Evolutionary conservation across 805 yeast species (phyloP).

Genomic region (Kodamaea jinghongensis): DNA sequence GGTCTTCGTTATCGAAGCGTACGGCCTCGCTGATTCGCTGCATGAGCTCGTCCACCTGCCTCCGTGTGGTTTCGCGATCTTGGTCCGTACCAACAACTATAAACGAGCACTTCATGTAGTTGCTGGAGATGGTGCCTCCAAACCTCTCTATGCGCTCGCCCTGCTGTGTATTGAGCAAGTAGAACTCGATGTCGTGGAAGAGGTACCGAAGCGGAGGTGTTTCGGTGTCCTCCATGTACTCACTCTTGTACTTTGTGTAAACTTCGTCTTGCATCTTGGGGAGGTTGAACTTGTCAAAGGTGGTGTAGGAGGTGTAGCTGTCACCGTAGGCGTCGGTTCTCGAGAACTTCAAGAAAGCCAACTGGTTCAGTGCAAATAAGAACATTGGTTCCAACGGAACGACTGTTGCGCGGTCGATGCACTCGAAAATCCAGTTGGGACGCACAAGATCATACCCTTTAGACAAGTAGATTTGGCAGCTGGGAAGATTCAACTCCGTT

Average conservation of each 20-base stretch:
- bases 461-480: constrained; percentile 20
- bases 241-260: constrained; percentile 6
- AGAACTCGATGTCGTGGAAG: constrained; percentile 35
- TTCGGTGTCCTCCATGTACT: constrained; percentile 14
- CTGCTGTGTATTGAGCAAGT: constrained; percentile 19
- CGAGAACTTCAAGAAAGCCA: constrained; percentile 16
- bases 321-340: constrained; percentile 63
- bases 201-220: constrained; percentile 26
- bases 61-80: background rate
- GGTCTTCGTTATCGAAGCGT: constrained; percentile 13
- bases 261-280: constrained; percentile 13
- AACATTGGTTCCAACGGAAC: constrained; percentile 63
- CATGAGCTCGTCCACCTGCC: constrained; percentile 1
- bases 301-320: constrained; percentile 44
- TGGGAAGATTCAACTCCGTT: constrained; percentile 28
- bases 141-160: constrained; percentile 40
- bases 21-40: constrained; percentile 2
- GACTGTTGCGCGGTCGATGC: constrained; percentile 42
- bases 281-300: constrained; percentile 15
- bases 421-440: constrained; percentile 74
- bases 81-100: constrained; percentile 28
- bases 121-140: constrained; percentile 35
- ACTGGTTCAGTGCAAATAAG: constrained; percentile 43
- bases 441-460: constrained; percentile 58
- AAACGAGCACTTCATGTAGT: constrained; percentile 28